phyloP scores from a whole-genome alignment of 163 green algal species.

The Chlamydomonas reinhardtii region DNA sequence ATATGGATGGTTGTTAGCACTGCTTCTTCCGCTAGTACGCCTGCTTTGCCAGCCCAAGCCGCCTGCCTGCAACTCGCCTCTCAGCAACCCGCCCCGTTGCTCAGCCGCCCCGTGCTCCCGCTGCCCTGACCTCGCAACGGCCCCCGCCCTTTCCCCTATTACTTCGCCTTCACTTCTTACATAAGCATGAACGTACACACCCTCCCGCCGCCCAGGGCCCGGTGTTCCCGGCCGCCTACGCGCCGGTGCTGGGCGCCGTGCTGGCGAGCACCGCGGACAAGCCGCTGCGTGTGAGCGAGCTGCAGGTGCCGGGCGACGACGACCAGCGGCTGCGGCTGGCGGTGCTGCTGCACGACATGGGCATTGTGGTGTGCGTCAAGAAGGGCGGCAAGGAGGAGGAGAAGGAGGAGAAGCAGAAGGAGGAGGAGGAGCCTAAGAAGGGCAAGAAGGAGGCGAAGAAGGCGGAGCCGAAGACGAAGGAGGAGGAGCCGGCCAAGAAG shows the following conservation, averaged over 20 bases:
- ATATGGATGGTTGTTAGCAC: too few species aligned
- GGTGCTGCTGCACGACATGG: background rate
- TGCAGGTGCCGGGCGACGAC: constrained; percentile 6
- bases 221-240: constrained; percentile 16
- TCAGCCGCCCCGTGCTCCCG: too few species aligned
- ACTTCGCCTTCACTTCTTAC: too few species aligned
- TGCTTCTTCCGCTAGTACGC: too few species aligned
- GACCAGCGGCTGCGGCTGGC: constrained; percentile 24
- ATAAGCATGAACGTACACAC: too few species aligned
- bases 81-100: too few species aligned
- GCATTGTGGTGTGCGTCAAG: background rate
- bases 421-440: background rate
- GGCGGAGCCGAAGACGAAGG: background rate
- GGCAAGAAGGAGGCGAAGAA: background rate
- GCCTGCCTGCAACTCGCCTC: too few species aligned
- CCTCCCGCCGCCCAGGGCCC: too few species aligned
- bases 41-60: too few species aligned
- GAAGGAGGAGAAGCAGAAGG: background rate
- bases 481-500: background rate
- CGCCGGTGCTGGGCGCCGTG: constrained; percentile 1
- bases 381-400: background rate
- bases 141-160: too few species aligned
- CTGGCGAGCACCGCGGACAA: background rate
- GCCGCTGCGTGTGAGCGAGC: constrained; percentile 3
- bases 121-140: too few species aligned